phyloP scores from a whole-genome alignment of 345 rosid species.

The Hypericum androsaemum region DNA sequence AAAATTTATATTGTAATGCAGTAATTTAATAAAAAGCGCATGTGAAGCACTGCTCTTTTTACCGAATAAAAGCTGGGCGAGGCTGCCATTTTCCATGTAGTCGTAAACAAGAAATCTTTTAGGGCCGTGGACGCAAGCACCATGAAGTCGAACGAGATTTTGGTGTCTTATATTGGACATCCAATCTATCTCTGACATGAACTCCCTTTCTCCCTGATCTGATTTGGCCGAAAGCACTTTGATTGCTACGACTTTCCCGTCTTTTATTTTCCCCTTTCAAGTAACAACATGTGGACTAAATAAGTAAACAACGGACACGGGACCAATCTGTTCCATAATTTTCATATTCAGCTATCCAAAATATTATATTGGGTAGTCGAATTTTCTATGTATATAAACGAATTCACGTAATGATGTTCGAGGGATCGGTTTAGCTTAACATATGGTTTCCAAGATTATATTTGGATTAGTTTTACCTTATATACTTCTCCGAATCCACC shows the following conservation, averaged over 20 bases:
- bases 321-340: too few relatives aligned
- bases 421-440: too few relatives aligned
- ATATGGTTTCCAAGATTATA: too few relatives aligned
- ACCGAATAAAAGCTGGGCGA: slow-evolving; percentile 39
- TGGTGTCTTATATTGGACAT: slow-evolving; percentile 40
- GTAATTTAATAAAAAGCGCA: too few relatives aligned
- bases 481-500: slow-evolving; percentile 54
- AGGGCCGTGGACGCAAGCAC: slow-evolving; percentile 46
- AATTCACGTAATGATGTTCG: too few relatives aligned
- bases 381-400: neutral
- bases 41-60: neutral
- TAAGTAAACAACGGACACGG: neutral
- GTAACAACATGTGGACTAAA: neutral
- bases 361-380: too few relatives aligned
- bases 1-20: too few relatives aligned
- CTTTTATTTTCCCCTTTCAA: slow-evolving; percentile 32
- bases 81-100: slow-evolving; percentile 51
- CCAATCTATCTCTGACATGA: slow-evolving; percentile 41
- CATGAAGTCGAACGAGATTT: slow-evolving; percentile 47
- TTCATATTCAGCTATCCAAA: too few relatives aligned
- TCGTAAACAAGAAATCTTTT: slow-evolving; percentile 41
- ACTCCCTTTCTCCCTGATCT: slow-evolving; percentile 52
- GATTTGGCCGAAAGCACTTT: slow-evolving; percentile 50
- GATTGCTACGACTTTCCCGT: slow-evolving; percentile 36
- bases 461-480: too few relatives aligned